phyloP scores from a whole-genome alignment of 495 filamentous ascomycete genomes.

The Hyaloscypha hepaticicola region DNA sequence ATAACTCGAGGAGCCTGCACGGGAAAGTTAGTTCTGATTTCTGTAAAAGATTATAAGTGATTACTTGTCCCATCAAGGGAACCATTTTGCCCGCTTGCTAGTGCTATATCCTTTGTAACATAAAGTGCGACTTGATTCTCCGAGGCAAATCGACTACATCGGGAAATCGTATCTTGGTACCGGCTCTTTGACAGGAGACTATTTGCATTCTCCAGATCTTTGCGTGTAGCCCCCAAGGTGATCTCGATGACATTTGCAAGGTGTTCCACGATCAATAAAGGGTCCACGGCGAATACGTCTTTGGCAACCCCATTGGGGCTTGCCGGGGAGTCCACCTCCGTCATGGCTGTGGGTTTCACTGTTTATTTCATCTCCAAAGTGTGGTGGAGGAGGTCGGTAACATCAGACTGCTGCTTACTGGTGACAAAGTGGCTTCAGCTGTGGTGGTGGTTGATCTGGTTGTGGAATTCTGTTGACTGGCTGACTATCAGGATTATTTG shows the following conservation, averaged over 20 bases:
- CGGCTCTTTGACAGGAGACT: conserved; percentile 75
- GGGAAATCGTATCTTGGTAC: conserved; percentile 74
- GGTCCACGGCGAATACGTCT: conserved; percentile 47
- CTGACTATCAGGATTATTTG: not conserved
- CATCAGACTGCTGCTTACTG: conserved; percentile 8
- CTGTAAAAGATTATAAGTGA: conserved; percentile 8
- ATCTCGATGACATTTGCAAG: conserved; percentile 75
- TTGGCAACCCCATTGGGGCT: conserved; percentile 43
- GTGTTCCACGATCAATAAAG: conserved; percentile 68
- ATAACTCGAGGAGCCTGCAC: conserved; percentile 44
- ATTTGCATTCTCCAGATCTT: conserved; percentile 74
- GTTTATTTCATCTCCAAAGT: conserved; percentile 24
- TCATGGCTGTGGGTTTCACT: conserved; percentile 20
- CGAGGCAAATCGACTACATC: conserved; percentile 85
- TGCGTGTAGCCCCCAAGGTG: conserved; percentile 77
- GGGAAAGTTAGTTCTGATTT: conserved; percentile 6
- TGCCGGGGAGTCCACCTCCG: conserved; percentile 19
- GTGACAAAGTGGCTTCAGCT: conserved; percentile 17
- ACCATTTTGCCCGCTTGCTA: conserved; percentile 52
- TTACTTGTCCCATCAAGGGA: conserved; percentile 46
- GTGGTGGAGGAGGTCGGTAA: conserved; percentile 12
- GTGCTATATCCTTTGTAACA: conserved; percentile 76
- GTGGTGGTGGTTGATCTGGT: conserved; percentile 17
- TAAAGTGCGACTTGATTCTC: conserved; percentile 87
- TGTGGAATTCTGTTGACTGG: conserved; percentile 1